Conservation (phyloP, 768 basidiomycete genomes). For the Boletus tomentosulus region DNA sequence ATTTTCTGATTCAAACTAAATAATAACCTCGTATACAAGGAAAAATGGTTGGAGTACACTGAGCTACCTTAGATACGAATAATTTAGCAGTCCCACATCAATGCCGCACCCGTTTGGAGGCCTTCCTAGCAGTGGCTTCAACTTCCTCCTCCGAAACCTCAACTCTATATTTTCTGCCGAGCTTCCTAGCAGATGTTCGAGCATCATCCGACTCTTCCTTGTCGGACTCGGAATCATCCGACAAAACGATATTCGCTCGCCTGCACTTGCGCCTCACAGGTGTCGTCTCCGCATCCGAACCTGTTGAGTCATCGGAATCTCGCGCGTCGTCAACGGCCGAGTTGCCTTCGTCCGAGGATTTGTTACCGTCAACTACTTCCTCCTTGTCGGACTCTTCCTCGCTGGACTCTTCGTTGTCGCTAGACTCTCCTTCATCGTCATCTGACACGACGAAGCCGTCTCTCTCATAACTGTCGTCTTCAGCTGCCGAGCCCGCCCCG, state of each 20-base stretch:
- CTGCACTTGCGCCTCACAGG: not conserved
- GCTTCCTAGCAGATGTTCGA: not conserved
- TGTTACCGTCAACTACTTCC: not conserved
- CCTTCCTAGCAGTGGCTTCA: not conserved
- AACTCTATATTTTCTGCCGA: constrained; percentile 10
- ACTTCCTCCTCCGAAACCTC: constrained; percentile 1
- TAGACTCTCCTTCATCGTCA: not conserved
- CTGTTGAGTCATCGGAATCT: not conserved
- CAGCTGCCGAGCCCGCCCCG: constrained; percentile 5
- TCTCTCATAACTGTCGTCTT: constrained; percentile 2
- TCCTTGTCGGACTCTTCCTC: not conserved
- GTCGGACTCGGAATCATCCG: not conserved
- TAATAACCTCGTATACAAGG: no score
- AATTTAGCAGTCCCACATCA: not conserved
- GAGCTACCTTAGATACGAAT: not conserved
- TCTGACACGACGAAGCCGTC: constrained; percentile 10
- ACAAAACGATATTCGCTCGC: not conserved
- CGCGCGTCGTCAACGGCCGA: not conserved
- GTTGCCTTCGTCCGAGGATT: not conserved
- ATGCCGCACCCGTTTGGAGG: not conserved
- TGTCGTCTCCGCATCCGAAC: not conserved
- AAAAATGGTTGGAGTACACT: not conserved
- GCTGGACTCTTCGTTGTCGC: not conserved
- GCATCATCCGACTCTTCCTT: not conserved
- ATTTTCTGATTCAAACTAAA: no score